Conservation (phyloP, 495 filamentous ascomycete genomes). For the Penicillium angulare region DNA sequence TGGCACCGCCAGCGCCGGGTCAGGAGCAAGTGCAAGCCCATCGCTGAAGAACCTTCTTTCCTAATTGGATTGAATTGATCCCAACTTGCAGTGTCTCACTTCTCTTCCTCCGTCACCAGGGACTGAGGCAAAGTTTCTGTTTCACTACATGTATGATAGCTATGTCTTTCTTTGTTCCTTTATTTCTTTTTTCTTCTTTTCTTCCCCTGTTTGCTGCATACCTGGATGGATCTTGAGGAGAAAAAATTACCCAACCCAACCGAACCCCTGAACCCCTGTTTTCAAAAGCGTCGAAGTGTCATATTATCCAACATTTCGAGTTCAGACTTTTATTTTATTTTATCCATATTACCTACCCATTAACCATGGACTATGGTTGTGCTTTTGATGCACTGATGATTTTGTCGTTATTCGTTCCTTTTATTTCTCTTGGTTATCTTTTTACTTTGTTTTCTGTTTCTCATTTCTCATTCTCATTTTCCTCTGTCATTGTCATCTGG, state of each 20-base stretch:
- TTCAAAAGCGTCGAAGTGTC: too few relatives aligned
- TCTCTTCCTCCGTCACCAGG: neutral
- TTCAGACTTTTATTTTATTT: too few relatives aligned
- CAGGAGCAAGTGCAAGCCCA: conserved; percentile 68
- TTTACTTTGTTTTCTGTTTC: conserved; percentile 10
- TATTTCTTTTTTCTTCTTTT: conserved; percentile 9
- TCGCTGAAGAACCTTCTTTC: conserved; percentile 74
- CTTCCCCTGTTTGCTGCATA: too few relatives aligned
- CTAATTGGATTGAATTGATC: conserved; percentile 27
- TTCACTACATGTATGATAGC: conserved; percentile 26
- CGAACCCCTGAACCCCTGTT: too few relatives aligned
- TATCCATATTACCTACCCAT: too few relatives aligned
- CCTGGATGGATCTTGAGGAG: too few relatives aligned
- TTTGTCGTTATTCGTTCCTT: conserved; percentile 11
- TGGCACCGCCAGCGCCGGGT: conserved; percentile 33
- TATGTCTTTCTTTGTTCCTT: conserved; percentile 17
- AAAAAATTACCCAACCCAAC: too few relatives aligned
- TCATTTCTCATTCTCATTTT: neutral
- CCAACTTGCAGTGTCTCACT: neutral
- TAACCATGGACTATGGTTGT: neutral
- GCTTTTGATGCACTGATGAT: conserved; percentile 1
- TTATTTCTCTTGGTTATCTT: neutral
- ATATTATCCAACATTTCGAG: too few relatives aligned
- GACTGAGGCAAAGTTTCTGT: neutral
- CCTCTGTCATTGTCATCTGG: conserved; percentile 13